Percentiles rank a stretch among this genome's conserved stretches.
phyloP scores from a whole-genome alignment of 169 alveolate species.

The Plasmodium vivax region DNA sequence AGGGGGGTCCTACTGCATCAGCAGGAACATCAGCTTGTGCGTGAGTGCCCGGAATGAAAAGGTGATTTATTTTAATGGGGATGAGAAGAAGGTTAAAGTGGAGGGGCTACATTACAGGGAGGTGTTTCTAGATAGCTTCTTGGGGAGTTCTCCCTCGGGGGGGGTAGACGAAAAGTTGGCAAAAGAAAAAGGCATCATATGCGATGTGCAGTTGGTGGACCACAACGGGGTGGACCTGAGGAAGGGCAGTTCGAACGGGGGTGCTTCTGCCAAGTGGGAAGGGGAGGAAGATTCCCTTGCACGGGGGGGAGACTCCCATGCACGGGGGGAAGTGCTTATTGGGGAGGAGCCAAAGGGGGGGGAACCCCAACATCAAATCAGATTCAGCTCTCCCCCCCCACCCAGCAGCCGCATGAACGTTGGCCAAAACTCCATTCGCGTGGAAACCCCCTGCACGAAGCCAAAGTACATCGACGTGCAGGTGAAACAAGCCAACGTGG shows the following conservation, averaged over 20 bases:
- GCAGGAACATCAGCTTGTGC: conserved; percentile 15
- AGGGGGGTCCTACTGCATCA: not conserved
- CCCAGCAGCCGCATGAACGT: not conserved
- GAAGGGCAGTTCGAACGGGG: not conserved
- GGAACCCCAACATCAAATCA: not conserved
- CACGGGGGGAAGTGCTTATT: not conserved
- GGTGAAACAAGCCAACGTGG: conserved; percentile 2
- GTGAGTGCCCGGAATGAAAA: not conserved
- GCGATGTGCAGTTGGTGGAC: not conserved
- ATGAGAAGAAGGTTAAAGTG: not conserved
- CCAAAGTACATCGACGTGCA: conserved; percentile 16
- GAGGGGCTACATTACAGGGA: not conserved
- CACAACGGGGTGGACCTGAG: not conserved
- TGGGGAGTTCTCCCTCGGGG: not conserved
- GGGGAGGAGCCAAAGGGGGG: not conserved
- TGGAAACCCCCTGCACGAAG: not conserved
- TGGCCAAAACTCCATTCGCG: not conserved
- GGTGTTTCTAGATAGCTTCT: not conserved
- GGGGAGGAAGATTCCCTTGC: not conserved
- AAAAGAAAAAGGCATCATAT: not conserved
- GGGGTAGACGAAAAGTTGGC: not conserved
- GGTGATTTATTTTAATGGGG: conserved; percentile 2
- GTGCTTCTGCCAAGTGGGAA: not conserved
- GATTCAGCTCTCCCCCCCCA: not conserved
- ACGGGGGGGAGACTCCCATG: no score